These are phyloP conservation scores for Cyamopsis tetragonoloba DNA, from an alignment of 306 rosid genomes.

Conservation along the genomic window DNA sequence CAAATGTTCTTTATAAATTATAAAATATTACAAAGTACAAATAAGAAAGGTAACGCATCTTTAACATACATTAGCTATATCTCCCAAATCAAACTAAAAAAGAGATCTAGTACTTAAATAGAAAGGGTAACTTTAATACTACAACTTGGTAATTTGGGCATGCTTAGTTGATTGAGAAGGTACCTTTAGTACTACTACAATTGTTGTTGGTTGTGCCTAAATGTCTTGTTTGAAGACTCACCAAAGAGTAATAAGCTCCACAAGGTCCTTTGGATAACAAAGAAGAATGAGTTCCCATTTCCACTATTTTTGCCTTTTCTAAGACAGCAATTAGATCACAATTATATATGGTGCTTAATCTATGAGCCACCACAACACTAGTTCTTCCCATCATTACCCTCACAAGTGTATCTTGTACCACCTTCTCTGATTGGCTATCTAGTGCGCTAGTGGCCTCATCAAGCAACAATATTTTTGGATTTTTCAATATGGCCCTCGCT, in stretches of 20 bases:
- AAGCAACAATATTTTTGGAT: conserved; percentile 38
- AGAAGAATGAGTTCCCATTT: conserved; percentile 39
- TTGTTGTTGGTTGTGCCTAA: neutral
- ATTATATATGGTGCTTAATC: conserved; percentile 48
- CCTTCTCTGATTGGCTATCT: conserved; percentile 41
- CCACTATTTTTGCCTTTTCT: conserved; percentile 47
- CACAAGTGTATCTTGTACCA: conserved; percentile 44
- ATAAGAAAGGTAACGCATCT: neutral
- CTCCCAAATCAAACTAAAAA: neutral
- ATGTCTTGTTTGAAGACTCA: conserved; percentile 21
- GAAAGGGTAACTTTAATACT: too few species aligned
- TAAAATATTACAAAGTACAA: too few species aligned
- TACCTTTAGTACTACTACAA: neutral
- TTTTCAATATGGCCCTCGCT: conserved; percentile 49
- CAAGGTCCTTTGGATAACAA: conserved; percentile 40
- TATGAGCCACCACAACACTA: conserved; percentile 51
- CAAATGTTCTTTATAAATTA: too few species aligned
- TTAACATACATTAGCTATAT: neutral
- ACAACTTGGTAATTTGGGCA: neutral
- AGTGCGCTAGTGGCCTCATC: conserved; percentile 69
- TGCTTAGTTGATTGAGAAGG: neutral
- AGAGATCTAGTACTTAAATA: neutral
- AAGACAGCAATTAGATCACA: conserved; percentile 39
- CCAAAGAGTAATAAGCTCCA: conserved; percentile 47
- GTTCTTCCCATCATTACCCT: conserved; percentile 45